phyloP scores from a whole-genome alignment of 768 basidiomycete species.

The Mycena olivaceomarginata region DNA sequence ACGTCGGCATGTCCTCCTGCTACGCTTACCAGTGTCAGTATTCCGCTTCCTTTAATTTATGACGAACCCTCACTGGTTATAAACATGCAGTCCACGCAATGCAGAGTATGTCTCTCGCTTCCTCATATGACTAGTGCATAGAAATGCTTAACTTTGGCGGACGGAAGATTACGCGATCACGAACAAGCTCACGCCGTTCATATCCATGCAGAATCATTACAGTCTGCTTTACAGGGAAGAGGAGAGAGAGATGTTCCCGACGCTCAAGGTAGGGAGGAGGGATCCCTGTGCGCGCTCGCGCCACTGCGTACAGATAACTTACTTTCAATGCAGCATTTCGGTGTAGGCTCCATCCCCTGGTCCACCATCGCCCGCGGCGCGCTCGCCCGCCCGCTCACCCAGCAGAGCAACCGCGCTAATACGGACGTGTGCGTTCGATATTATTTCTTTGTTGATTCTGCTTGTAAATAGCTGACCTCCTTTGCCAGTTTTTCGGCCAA shows the following conservation, averaged over 20 bases:
- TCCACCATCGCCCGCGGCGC: constrained; percentile 46
- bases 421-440: constrained; percentile 43
- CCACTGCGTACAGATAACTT: neutral
- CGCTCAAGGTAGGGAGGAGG: constrained; percentile 61
- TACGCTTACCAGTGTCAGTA: constrained; percentile 72
- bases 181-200: constrained; percentile 76
- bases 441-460: too few relatives aligned
- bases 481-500: constrained; percentile 1
- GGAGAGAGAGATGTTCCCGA: constrained; percentile 48
- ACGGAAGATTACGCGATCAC: constrained; percentile 73
- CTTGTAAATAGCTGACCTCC: neutral
- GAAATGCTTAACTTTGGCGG: neutral
- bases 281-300: neutral
- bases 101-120: constrained; percentile 63
- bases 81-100: constrained; percentile 68
- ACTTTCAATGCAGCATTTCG: constrained; percentile 47
- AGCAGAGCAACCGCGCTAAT: constrained; percentile 46
- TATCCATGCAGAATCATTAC: constrained; percentile 84
- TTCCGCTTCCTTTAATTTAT: neutral
- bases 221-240: constrained; percentile 79
- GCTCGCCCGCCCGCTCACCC: constrained; percentile 52
- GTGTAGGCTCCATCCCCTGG: constrained; percentile 66
- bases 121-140: too few relatives aligned
- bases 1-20: constrained; percentile 76
- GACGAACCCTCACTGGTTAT: neutral